These are phyloP conservation scores for Penicillium robsamsonii DNA, from an alignment of 495 filamentous ascomycete genomes.

Conservation along the genomic window DNA sequence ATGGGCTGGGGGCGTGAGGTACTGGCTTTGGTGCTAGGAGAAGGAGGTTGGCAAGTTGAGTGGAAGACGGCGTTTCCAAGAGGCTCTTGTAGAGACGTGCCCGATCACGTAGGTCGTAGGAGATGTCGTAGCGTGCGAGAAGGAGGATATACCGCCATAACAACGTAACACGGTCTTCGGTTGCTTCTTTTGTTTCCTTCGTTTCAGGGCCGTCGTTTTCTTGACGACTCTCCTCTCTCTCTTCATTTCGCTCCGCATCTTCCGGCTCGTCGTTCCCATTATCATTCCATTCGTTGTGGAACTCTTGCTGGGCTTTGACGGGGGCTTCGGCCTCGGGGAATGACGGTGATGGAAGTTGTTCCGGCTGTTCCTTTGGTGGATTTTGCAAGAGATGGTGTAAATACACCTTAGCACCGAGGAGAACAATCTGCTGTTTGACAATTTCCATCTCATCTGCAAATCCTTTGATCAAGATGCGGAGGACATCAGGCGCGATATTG, in stretches of 20 bases:
- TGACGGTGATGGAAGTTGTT: constrained; percentile 1
- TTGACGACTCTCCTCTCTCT: constrained; percentile 31
- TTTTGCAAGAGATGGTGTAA: constrained; percentile 73
- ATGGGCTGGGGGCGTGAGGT: constrained; percentile 81
- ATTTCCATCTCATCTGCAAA: constrained; percentile 81
- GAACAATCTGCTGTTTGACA: constrained; percentile 86
- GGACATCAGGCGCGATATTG: constrained; percentile 88
- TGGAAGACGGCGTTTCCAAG: constrained; percentile 66
- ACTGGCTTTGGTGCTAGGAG: constrained; percentile 93
- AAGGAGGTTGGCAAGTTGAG: constrained; percentile 84
- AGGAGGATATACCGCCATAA: constrained; percentile 84
- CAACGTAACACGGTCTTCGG: constrained; percentile 61
- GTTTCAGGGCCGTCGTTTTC: constrained; percentile 22
- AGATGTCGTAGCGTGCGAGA: constrained; percentile 85
- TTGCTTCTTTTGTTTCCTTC: constrained; percentile 44
- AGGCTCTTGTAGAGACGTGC: constrained; percentile 83
- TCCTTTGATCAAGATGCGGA: constrained; percentile 81
- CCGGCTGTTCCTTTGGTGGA: constrained; percentile 34
- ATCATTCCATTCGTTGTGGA: constrained; percentile 44
- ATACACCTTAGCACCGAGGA: constrained; percentile 92
- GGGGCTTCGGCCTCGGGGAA: constrained; percentile 8
- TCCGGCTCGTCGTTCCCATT: constrained; percentile 35
- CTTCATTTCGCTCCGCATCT: constrained; percentile 8
- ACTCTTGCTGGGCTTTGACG: constrained; percentile 20
- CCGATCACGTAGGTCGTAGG: constrained; percentile 91